Conservation (phyloP, 148 eudicot species). For the Cornus florida region DNA sequence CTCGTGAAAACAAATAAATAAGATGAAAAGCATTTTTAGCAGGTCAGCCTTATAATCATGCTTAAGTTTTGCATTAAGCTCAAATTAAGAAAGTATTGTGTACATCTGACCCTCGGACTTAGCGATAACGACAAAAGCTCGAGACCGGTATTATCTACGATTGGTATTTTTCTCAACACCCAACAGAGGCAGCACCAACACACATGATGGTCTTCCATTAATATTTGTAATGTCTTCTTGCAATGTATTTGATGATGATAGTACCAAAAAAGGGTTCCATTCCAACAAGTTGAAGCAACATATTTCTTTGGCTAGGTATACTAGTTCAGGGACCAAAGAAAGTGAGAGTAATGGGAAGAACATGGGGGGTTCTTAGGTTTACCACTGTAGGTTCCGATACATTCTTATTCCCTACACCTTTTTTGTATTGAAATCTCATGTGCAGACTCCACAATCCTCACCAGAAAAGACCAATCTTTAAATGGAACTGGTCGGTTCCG, state of each 20-base stretch:
- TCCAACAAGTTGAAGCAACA: not conserved
- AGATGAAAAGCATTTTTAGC: too few species aligned
- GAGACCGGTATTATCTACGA: too few species aligned
- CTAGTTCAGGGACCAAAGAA: constrained; percentile 12
- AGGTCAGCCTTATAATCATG: too few species aligned
- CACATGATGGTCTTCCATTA: too few species aligned
- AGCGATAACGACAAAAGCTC: too few species aligned
- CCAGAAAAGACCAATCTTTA: constrained; percentile 23
- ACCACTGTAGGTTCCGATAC: constrained; percentile 13
- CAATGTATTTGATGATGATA: not conserved
- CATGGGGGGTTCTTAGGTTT: not conserved
- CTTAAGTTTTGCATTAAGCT: too few species aligned
- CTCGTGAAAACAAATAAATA: too few species aligned
- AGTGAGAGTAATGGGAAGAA: not conserved
- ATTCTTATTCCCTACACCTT: not conserved
- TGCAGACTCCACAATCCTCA: not conserved
- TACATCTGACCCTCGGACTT: too few species aligned
- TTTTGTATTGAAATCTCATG: not conserved
- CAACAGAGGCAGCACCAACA: too few species aligned
- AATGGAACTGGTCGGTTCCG: constrained; percentile 31
- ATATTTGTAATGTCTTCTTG: too few species aligned
- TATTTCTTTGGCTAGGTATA: not conserved
- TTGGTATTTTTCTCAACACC: too few species aligned
- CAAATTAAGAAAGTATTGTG: too few species aligned
- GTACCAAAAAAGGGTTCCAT: not conserved